Conservation (phyloP, 345 rosid species). For the Eucalyptus polyanthemos region DNA sequence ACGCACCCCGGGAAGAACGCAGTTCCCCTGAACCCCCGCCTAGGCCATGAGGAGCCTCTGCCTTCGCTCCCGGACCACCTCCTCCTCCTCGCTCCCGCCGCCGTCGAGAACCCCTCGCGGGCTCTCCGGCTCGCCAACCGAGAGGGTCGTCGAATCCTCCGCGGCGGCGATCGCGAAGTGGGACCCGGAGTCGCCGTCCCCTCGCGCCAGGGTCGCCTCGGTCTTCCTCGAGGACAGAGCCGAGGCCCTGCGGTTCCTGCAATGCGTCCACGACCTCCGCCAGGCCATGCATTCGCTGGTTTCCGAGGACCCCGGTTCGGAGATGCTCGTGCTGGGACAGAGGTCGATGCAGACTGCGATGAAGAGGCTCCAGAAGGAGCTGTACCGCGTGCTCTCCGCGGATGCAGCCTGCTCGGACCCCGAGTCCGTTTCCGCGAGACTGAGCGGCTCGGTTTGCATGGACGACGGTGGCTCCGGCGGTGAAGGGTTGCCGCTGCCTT, state of each 20-base stretch:
- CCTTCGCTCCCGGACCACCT: slow-evolving; percentile 10
- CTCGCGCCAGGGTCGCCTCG: slow-evolving; percentile 14
- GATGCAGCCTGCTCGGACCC: slow-evolving; percentile 52
- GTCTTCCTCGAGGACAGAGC: slow-evolving; percentile 29
- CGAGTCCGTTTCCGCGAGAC: slow-evolving; percentile 50
- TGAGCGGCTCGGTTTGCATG: slow-evolving; percentile 20
- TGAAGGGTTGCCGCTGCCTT: slow-evolving; percentile 32
- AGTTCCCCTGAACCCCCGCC: not conserved
- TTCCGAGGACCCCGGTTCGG: slow-evolving; percentile 16
- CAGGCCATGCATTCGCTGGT: slow-evolving; percentile 33
- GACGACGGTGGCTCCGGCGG: slow-evolving; percentile 15
- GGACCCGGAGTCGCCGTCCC: slow-evolving; percentile 25
- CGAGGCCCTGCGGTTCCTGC: slow-evolving; percentile 46
- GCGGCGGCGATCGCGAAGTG: slow-evolving; percentile 28
- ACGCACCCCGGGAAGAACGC: not conserved
- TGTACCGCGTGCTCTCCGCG: slow-evolving; percentile 50
- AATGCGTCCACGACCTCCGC: slow-evolving; percentile 37
- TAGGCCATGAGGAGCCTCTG: slow-evolving; percentile 25
- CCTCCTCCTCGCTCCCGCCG: not conserved
- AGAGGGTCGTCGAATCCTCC: slow-evolving; percentile 22
- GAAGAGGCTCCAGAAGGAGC: slow-evolving; percentile 68
- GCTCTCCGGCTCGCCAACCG: not conserved
- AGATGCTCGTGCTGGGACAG: slow-evolving; percentile 25
- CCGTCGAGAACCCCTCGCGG: slow-evolving; percentile 1
- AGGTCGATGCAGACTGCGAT: slow-evolving; percentile 46